Evolutionary conservation across 805 yeast species (phyloP).

Genomic region (Wickerhamiella spandovensis): DNA sequence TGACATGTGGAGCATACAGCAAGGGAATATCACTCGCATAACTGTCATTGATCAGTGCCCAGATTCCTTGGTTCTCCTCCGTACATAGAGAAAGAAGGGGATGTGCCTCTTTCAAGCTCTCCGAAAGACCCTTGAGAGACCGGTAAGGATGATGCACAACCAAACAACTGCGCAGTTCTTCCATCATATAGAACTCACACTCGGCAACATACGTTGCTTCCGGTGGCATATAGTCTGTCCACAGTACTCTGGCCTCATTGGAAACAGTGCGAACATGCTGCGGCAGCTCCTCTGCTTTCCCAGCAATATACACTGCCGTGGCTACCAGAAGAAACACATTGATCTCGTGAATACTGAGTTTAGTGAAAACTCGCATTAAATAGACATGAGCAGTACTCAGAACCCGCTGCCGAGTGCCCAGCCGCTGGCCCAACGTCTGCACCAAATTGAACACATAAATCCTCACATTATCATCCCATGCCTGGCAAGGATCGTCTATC

Average conservation of each 20-base stretch:
- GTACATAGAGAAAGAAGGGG: conserved; percentile 29
- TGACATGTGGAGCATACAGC: conserved; percentile 76
- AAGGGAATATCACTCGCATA: conserved; percentile 78
- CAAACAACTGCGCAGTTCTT: conserved; percentile 46
- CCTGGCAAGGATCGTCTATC: conserved; percentile 15
- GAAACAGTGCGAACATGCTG: conserved; percentile 78
- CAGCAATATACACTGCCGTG: conserved; percentile 75
- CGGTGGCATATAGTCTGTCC: conserved; percentile 93
- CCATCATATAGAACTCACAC: conserved; percentile 85
- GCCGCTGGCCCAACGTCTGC: conserved; percentile 62
- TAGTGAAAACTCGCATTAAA: conserved; percentile 59
- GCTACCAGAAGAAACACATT: conserved; percentile 72
- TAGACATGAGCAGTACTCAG: conserved; percentile 83
- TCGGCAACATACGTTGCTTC: conserved; percentile 88
- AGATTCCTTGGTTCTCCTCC: conserved; percentile 63
- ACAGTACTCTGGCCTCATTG: conserved; percentile 70
- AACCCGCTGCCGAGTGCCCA: conserved; percentile 70
- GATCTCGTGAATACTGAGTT: conserved; percentile 63
- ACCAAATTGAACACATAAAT: conserved; percentile 68
- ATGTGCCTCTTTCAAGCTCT: conserved; percentile 41
- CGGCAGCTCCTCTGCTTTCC: conserved; percentile 92
- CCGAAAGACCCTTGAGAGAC: conserved; percentile 22
- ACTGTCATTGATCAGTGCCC: conserved; percentile 85
- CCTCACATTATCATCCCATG: conserved; percentile 30
- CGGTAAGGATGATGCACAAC: conserved; percentile 31